phyloP scores from a whole-genome alignment of 805 yeast species.

The Saccharomycopsis javanensis region DNA sequence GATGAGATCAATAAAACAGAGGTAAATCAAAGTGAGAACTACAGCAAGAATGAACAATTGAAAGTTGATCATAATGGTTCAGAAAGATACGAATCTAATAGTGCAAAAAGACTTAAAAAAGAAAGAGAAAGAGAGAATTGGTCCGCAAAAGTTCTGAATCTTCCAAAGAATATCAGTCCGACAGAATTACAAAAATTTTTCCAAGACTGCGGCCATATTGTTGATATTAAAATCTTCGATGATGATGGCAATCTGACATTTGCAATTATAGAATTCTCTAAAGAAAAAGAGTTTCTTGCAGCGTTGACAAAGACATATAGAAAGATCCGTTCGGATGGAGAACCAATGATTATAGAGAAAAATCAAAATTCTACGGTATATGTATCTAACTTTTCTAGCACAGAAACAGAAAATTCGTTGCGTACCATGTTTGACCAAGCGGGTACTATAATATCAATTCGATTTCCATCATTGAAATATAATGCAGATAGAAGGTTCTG shows the following conservation, averaged over 20 bases:
- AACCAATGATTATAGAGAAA: slow-evolving; percentile 35
- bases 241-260: slow-evolving; percentile 20
- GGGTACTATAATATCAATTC: slow-evolving; percentile 38
- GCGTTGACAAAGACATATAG: slow-evolving; percentile 56
- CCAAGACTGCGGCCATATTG: slow-evolving; percentile 46
- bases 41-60: too few species aligned
- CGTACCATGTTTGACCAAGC: slow-evolving; percentile 30
- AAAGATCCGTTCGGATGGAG: slow-evolving; percentile 30
- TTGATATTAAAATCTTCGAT: neutral
- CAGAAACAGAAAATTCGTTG: slow-evolving; percentile 33
- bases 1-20: too few species aligned
- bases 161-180: slow-evolving; percentile 35
- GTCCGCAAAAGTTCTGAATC: slow-evolving; percentile 43
- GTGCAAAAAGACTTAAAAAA: slow-evolving; percentile 24
- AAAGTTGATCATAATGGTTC: neutral
- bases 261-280: slow-evolving; percentile 53
- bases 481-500: slow-evolving; percentile 59
- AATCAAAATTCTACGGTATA: slow-evolving; percentile 47
- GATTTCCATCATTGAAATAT: slow-evolving; percentile 55
- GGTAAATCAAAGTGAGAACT: too few species aligned
- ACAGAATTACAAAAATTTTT: slow-evolving; percentile 36
- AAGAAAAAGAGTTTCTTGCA: slow-evolving; percentile 38
- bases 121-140: slow-evolving; percentile 54
- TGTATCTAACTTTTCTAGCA: slow-evolving; percentile 67
- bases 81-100: slow-evolving; percentile 10